Evolutionary conservation across 2,329 filamentous ascomycete species (phyloP).

Genomic region (Lachnellula subtilissima): DNA sequence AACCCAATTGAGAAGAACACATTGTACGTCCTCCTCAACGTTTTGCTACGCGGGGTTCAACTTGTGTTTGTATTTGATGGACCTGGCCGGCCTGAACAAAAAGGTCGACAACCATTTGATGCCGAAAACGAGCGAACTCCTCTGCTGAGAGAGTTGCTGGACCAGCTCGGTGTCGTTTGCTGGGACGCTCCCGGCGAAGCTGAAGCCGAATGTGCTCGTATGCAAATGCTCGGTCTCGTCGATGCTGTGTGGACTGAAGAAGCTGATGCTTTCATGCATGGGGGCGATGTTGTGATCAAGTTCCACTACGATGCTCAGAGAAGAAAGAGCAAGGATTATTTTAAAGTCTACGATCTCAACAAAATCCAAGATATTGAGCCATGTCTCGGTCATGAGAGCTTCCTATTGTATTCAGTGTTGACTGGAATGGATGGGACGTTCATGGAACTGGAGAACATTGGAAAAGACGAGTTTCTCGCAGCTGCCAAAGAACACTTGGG

Average conservation of each 20-base stretch:
- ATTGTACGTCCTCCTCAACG: background rate
- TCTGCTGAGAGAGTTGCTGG: constrained; percentile 9
- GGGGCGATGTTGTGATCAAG: constrained; percentile 43
- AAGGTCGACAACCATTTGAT: background rate
- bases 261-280: constrained; percentile 94
- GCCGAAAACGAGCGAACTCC: background rate
- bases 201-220: constrained; percentile 83
- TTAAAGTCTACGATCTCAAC: background rate
- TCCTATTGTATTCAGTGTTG: background rate
- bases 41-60: background rate
- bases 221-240: constrained; percentile 74
- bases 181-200: constrained; percentile 90
- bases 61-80: background rate
- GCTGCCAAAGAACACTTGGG: background rate
- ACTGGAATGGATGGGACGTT: background rate
- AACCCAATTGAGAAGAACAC: background rate
- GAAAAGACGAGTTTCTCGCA: background rate
- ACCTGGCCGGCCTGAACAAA: background rate
- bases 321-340: constrained; percentile 3
- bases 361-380: background rate
- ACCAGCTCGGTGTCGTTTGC: constrained; percentile 62
- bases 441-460: background rate
- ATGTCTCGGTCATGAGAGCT: background rate
- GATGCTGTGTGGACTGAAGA: constrained; percentile 92
- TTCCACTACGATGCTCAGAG: constrained; percentile 2